phyloP scores from a whole-genome alignment of 345 rosid genomes.

The Aegle marmelos region DNA sequence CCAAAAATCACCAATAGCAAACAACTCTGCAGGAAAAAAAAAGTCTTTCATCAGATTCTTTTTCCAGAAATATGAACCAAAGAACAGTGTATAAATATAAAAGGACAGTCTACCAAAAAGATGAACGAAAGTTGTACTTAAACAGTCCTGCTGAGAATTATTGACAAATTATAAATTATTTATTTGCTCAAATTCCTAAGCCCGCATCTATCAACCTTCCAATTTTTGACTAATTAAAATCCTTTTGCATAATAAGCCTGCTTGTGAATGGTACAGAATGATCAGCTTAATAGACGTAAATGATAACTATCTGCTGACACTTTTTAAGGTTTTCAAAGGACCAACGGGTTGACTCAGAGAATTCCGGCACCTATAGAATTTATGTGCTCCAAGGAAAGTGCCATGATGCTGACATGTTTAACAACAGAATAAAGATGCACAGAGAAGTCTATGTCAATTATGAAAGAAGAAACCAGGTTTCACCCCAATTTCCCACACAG shows the following conservation, averaged over 20 bases:
- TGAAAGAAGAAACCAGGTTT: not conserved
- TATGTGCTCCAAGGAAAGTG: not conserved
- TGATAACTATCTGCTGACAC: too few species aligned
- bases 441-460: not conserved
- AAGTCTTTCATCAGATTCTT: not conserved
- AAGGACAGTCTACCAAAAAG: not conserved
- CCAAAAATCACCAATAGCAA: slow-evolving; percentile 69
- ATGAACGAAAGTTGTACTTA: not conserved
- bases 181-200: not conserved
- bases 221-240: not conserved
- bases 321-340: not conserved
- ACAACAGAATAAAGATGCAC: not conserved
- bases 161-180: not conserved
- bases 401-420: not conserved
- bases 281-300: not conserved
- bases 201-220: not conserved
- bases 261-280: not conserved
- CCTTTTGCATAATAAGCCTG: not conserved
- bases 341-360: not conserved
- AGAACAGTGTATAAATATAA: not conserved
- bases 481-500: not conserved
- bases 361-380: not conserved
- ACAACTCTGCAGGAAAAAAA: slow-evolving; percentile 51
- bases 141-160: not conserved
- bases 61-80: not conserved